Conservation (phyloP, 2,329 filamentous ascomycete genomes). For the Ploettnerulaceae sp. region DNA sequence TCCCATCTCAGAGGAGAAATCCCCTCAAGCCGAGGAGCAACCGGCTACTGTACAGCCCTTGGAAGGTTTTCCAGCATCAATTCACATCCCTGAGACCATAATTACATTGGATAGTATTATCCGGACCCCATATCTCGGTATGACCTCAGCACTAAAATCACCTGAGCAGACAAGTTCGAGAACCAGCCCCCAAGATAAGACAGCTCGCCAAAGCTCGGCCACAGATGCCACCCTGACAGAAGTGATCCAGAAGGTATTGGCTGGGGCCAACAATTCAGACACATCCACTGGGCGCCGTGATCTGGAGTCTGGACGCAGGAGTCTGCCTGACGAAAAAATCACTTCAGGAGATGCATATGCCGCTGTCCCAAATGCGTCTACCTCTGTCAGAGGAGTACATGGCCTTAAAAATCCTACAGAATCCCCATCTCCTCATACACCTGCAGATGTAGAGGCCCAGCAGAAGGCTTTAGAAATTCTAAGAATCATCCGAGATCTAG, state of each 20-base stretch:
- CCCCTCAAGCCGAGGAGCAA: conserved; percentile 13
- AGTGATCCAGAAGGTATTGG: conserved; percentile 24
- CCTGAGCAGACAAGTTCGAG: conserved; percentile 13
- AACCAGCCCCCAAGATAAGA: conserved; percentile 21
- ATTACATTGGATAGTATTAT: conserved; percentile 21
- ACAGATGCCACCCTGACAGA: conserved; percentile 26
- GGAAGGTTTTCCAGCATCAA: conserved; percentile 19
- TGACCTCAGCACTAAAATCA: conserved; percentile 11
- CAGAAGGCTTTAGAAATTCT: conserved; percentile 25
- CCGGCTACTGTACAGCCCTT: conserved; percentile 24
- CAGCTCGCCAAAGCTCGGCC: conserved; percentile 23
- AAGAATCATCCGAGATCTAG: conserved; percentile 23
- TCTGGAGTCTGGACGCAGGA: conserved; percentile 13
- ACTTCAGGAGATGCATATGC: conserved; percentile 9
- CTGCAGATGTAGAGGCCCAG: conserved; percentile 17
- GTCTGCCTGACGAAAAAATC: conserved; percentile 22
- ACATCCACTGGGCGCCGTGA: conserved; percentile 7
- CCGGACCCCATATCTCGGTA: conserved; percentile 21
- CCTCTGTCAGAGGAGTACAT: background rate
- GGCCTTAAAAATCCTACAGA: conserved; percentile 11
- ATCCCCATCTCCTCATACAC: conserved; percentile 8
- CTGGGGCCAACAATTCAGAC: conserved; percentile 15
- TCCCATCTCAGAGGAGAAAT: conserved; percentile 10
- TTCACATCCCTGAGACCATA: conserved; percentile 10
- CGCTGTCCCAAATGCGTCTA: conserved; percentile 10